Base-by-base conservation (phyloP, 1,139 yeast genomes). In the Zhuliangozyma blackwelliae region DNA sequence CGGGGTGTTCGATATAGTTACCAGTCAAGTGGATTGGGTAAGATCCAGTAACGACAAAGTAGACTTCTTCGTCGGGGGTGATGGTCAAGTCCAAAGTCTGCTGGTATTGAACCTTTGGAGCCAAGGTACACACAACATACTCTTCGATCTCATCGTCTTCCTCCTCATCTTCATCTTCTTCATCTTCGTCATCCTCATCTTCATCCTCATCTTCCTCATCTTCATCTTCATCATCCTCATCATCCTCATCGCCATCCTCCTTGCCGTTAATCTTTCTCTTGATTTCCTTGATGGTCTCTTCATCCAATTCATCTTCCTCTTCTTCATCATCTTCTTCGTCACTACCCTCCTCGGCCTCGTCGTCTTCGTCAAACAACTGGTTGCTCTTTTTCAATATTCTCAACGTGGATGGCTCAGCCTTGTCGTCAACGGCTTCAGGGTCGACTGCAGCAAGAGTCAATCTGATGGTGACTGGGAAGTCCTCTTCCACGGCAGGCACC, bases 381-480 rank as follows among this genome's bases (percentile, higher is more conserved):
- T 77, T 69, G 50, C 78, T 72, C 59, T 81, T 77, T 76, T 89
- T 89, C 61, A 92, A 77, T 57, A 90, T 76, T 70, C 95, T 84
- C 57, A 92, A 74, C 51, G 96, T 87, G 27, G 96, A 81, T 49
- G 97, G 97, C 51, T 75, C 79, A 49, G 74, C 82, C 55, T 86
- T 86, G 56, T 86, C 94, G 54, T 85, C 88, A 44, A 79, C 76
- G 30, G 84, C 69, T 56, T 79, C 86, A 46, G 96, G 95, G 65
- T 92, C 97, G 55, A 92, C 75, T 42, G 98, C 95, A 50, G 97
- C 98, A 76, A 92, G 77, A 40, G 97, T 90, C 56, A 92, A 63
- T 65, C 95, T 85, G 51, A 92, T 79, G 47, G 97, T 82, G 48
- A 86, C 83, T 38, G 97, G 96, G 59, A 80, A 81, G 44, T 85